Percentiles rank a stretch among this genome's conserved stretches.
phyloP scores from a whole-genome alignment of 768 basidiomycete genomes.

The Pleurotus sapidus region DNA sequence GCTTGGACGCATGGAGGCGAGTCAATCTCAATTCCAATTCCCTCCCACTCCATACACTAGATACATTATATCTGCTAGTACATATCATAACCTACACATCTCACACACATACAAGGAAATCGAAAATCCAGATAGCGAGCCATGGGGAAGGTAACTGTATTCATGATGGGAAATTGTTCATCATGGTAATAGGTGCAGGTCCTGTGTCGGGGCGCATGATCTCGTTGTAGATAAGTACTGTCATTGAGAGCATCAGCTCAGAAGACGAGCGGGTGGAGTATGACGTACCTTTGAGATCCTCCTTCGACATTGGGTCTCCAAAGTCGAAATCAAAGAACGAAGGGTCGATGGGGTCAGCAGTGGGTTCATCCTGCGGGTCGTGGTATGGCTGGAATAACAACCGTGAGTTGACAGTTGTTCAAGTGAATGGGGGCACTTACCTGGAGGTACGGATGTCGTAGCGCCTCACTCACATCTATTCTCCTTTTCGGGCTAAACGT shows the following conservation, averaged over 20 bases:
- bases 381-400: slow-evolving; percentile 67
- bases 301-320: slow-evolving; percentile 60
- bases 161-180: background rate
- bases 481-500: slow-evolving; percentile 86
- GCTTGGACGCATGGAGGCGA: too few relatives aligned
- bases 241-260: slow-evolving; percentile 3
- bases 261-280: slow-evolving; percentile 7
- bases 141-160: too few relatives aligned
- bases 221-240: slow-evolving; percentile 52
- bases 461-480: slow-evolving; percentile 83
- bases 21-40: background rate
- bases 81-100: too few relatives aligned
- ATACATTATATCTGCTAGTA: background rate
- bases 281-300: slow-evolving; percentile 60
- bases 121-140: too few relatives aligned
- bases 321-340: slow-evolving; percentile 85
- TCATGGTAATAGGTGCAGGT: slow-evolving; percentile 2
- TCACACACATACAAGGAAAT: too few relatives aligned
- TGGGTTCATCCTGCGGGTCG: slow-evolving; percentile 86
- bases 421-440: slow-evolving; percentile 32
- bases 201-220: slow-evolving; percentile 31
- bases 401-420: background rate
- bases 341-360: slow-evolving; percentile 70
- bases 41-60: background rate
- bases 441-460: slow-evolving; percentile 87